phyloP scores from a whole-genome alignment of 148 eudicot genomes.

The Fagopyrum homotropicum region DNA sequence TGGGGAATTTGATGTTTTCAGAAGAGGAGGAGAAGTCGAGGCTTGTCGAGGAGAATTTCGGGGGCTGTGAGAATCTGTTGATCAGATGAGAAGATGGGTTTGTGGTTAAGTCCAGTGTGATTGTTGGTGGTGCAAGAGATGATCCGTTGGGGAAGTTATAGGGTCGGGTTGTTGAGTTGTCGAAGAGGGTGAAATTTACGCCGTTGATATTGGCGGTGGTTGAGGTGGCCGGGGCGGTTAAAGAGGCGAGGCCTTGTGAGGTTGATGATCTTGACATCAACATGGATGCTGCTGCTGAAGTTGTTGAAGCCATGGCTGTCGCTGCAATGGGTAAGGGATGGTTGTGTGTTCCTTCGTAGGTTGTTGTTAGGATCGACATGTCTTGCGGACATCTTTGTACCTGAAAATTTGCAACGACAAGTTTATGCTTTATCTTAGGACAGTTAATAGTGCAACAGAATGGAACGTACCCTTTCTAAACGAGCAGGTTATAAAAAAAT shows the following conservation, averaged over 20 bases:
- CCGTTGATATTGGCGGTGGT: constrained; percentile 30
- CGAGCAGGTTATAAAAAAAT: no score
- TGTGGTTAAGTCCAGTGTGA: constrained; percentile 70
- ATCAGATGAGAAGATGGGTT: constrained; percentile 20
- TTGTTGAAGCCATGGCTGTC: constrained; percentile 78
- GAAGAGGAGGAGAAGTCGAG: constrained; percentile 46
- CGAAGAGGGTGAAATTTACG: constrained; percentile 27
- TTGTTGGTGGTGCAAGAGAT: constrained; percentile 46
- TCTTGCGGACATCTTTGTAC: constrained; percentile 66
- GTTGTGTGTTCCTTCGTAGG: constrained; percentile 79
- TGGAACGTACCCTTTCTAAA: no score
- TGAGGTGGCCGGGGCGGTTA: constrained; percentile 14
- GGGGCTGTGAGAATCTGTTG: constrained; percentile 19
- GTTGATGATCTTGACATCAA: constrained; percentile 62
- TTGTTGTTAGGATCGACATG: constrained; percentile 66
- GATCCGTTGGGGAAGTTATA: constrained; percentile 30
- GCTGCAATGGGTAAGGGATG: constrained; percentile 62
- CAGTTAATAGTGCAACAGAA: not conserved
- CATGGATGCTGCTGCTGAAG: constrained; percentile 78
- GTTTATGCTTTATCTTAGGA: constrained; percentile 1
- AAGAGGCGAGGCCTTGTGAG: constrained; percentile 29
- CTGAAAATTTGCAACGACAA: constrained; percentile 21
- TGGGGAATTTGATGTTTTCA: constrained; percentile 27
- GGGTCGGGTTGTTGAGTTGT: constrained; percentile 31
- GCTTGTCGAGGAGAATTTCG: constrained; percentile 31